Evolutionary conservation across 768 basidiomycete species (phyloP).

Genomic region (Mycena kentingensis): DNA sequence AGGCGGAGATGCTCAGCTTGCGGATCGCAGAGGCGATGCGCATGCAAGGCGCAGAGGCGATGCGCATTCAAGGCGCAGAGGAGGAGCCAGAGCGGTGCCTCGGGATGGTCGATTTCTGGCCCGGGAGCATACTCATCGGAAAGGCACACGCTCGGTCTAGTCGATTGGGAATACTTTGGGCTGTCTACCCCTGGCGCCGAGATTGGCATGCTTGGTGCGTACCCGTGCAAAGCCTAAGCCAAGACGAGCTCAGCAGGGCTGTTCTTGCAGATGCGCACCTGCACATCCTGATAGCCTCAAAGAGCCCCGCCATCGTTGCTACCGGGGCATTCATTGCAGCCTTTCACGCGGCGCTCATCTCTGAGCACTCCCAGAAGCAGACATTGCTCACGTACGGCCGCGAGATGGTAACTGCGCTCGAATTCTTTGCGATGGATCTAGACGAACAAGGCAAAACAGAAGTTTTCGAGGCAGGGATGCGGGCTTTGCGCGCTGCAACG

Average conservation of each 20-base stretch:
- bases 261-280: slow-evolving; percentile 39
- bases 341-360: slow-evolving; percentile 15
- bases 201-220: slow-evolving; percentile 37
- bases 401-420: slow-evolving; percentile 31
- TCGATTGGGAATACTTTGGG: slow-evolving; percentile 40
- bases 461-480: slow-evolving; percentile 24
- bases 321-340: slow-evolving; percentile 23
- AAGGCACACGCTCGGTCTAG: slow-evolving; percentile 27
- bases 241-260: not conserved
- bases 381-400: slow-evolving; percentile 31
- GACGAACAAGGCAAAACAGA: slow-evolving; percentile 21
- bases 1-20: slow-evolving; percentile 20
- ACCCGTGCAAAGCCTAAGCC: not conserved
- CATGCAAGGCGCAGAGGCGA: too few species aligned
- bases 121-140: slow-evolving; percentile 33
- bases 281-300: too few species aligned
- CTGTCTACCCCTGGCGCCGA: slow-evolving; percentile 31
- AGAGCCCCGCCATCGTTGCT: slow-evolving; percentile 12
- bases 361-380: slow-evolving; percentile 23
- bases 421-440: slow-evolving; percentile 24
- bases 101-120: slow-evolving; percentile 38
- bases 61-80: too few species aligned
- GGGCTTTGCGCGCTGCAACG: slow-evolving; percentile 28
- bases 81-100: slow-evolving; percentile 23
- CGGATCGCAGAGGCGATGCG: slow-evolving; percentile 13